Evolutionary conservation across 192 early-diverging fungal genomes (phyloP), one percentile per base, ranked within the genome.

Genomic region (Chytriomyces hyalinus): DNA sequence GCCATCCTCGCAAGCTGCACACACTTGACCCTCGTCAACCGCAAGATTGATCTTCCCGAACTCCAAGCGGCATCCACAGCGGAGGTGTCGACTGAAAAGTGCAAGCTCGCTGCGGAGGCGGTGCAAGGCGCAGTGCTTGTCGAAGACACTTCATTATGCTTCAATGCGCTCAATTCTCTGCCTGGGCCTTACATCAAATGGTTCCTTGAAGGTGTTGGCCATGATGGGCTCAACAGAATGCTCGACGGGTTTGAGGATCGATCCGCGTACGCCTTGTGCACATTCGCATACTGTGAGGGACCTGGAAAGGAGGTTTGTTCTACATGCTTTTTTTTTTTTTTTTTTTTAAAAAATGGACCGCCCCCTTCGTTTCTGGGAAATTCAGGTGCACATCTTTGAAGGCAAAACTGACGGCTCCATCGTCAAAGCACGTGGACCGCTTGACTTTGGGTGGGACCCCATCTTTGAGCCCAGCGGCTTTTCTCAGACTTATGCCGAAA

Each of bases 151-250:
- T 90, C 89, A 45, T 89, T 99, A 51, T 94, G 94, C 78, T 99
- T 98, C 87, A 95, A 94, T 75, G 95, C 95, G 6, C 85, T 99
- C 82, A 93, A 95, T 17, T 81, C 67, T 28, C 90, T 98, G 50
- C 96, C 97, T 13, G 97, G 97, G 6, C 94, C 96, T 4, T 96
- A 95, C 78, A 94, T 96, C 74, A 99, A 99, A 83, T 98, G 96
- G 96, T 99, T 99, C 80, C 80, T 97, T 61, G 87, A 93, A 61
- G 85, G 88, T 49, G 75, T 98, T 49, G 92, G 93, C 50, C 92
- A 92, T 46, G 90, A 92, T 9, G 93, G 95, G 0, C 80, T 99
- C 65, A 91, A 94, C 78, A 90, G 87, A 69, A 92, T 97, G 90
- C 85, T 98, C 17, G 81, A 45, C 9, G 96, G 95, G 6, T 99